Conservation (phyloP, 140 eudicot species). For the Anethum foeniculum region DNA sequence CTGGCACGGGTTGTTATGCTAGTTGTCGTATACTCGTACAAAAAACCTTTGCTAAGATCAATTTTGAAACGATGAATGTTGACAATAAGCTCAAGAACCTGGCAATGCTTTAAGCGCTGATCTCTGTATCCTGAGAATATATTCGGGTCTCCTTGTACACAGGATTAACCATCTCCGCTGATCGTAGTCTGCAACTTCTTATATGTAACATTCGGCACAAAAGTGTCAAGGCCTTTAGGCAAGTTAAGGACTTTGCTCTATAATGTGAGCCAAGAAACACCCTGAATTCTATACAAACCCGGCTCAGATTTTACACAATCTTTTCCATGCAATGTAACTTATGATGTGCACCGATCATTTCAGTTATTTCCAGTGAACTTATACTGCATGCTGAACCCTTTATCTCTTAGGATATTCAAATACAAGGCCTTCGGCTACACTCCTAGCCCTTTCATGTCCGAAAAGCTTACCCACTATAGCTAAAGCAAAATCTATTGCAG, state of each 20-base stretch:
- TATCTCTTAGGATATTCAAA: constrained; percentile 53
- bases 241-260: background rate
- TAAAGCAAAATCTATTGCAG: constrained; percentile 56
- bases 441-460: constrained; percentile 82
- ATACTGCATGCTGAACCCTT: background rate
- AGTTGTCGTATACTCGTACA: too few relatives aligned
- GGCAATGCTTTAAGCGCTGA: background rate
- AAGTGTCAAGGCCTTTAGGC: background rate
- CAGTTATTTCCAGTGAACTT: background rate
- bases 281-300: background rate
- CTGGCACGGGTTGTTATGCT: too few relatives aligned
- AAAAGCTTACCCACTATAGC: constrained; percentile 76
- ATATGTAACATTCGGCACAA: background rate
- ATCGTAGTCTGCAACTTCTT: background rate
- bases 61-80: background rate
- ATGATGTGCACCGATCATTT: background rate
- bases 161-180: background rate
- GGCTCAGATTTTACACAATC: background rate
- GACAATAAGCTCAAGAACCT: background rate
- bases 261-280: background rate
- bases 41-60: background rate
- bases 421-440: constrained; percentile 92
- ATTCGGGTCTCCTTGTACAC: background rate
- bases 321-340: background rate
- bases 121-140: background rate